Base-by-base conservation (phyloP, 495 filamentous ascomycete species). In the Antarctomyces pellizariae region DNA sequence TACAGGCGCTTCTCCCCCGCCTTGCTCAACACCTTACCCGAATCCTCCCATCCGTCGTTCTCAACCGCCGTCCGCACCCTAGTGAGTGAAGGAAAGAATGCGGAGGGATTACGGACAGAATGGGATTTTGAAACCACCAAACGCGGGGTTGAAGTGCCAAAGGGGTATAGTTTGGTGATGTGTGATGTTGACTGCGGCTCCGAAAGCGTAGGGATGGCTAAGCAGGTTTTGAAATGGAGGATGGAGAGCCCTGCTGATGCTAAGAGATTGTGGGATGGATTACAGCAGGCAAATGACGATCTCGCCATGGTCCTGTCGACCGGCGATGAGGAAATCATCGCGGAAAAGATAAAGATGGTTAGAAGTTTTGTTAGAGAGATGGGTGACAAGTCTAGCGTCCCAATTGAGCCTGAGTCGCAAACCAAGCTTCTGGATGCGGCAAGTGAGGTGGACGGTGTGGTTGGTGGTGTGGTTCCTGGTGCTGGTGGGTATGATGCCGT, bases 401-500 rank as follows among this genome's bases (percentile, higher is more conserved):
- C 82, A 1, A 83, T 97, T 35, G 86, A 97, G 53, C 86, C 86
- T 0, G 58, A 56, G 13, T 70, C 69, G 24, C 89, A 95, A 57
- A 90, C 77, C 5, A 61, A 61, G 38, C 52, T 97, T 33, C 50
- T 97, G 20, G 73, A 97, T 49, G 72, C 67, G 21, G 37, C 38
- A 16, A 65, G 60, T 11, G 44, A 47, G 12, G 46, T 93, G 2
- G 60, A 71, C 0, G 89, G 89, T 8, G 78, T 95, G 4, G 59
- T 79, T 30, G 86, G 79, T 1, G 84, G 82, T 5, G 79, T 95
- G 2, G 89, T 92, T 0, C 86, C 86, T 3, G 86, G 86, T 2
- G 86, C 86, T 4, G 86, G 86, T 15, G 86, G 86, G 2, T 93
- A 74, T 43, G 86, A 97, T 62, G 86, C 86, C 3, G 60, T 91